Evolutionary conservation across 2,329 filamentous ascomycete genomes (phyloP), one percentile per base, ranked within the genome.

Genomic region (Plectosphaerella plurivora): DNA sequence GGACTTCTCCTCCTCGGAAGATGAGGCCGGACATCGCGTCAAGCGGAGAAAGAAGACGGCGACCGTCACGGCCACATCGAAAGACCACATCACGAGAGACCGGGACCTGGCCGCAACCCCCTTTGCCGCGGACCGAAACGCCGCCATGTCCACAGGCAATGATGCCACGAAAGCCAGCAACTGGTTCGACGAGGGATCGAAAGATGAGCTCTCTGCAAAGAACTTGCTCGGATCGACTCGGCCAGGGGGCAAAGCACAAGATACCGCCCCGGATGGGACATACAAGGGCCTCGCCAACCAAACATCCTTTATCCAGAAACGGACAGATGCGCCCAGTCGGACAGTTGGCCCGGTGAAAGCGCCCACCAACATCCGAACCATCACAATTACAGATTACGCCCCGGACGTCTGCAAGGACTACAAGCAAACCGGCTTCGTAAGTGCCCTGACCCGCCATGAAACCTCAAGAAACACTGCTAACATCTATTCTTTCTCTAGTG

Each of bases 381-480:
- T 96, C 57, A 97, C 92, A 0, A 81, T 93, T 7, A 96, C 85
- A 33, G 94, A 99, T 65, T 97, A 90, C 65, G 87, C 89, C 0
- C 91, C 93, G 0, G 93, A 97, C 59, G 89, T 96, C 0, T 99
- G 94, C 72, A 97, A 97, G 68, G 94, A 97, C 65, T 94, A 90
- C 70, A 93, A 93, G 60, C 81, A 89, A 62, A 94, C 86, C 0
- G 87, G 87, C 1, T 44, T 44, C 16, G 53, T 58, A 49, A 48
- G 53, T 56, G 41, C 16, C 7, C 37, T 14, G 9, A 7, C 37
- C 37, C 28, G 3, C 28, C 11, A 3, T 33, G 28, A 33, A 33
- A 33, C 8, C 11, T 33, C 8, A 33, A 33, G 28, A 33, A 76
- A 53, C 73, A 74, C 52, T 47, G 25, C 39, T 44, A 44, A 44